phyloP scores from a whole-genome alignment of 2,329 filamentous ascomycete genomes.

The Waltergamsia citrina region DNA sequence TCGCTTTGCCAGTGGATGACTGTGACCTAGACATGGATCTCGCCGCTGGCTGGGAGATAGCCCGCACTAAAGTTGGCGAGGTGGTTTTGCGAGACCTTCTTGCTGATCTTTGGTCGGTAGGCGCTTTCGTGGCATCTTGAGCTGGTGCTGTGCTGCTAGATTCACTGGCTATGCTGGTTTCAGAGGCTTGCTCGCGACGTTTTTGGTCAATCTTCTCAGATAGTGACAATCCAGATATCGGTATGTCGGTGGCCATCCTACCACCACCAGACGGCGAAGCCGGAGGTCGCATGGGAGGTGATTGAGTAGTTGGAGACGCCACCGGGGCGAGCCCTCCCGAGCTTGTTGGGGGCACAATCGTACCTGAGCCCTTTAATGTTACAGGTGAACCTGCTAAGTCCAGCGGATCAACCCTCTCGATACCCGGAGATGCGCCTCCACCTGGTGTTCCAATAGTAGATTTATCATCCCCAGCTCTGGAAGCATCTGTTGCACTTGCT shows the following conservation, averaged over 20 bases:
- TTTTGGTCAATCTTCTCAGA: conserved; percentile 41
- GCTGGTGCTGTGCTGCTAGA: conserved; percentile 10
- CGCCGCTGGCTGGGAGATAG: conserved; percentile 42
- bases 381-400: conserved; percentile 33
- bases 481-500: conserved; percentile 15
- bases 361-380: conserved; percentile 10
- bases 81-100: conserved; percentile 34
- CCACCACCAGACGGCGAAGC: conserved; percentile 10
- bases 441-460: conserved; percentile 14
- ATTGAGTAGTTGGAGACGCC: conserved; percentile 2
- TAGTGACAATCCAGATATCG: conserved; percentile 17
- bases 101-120: conserved; percentile 24
- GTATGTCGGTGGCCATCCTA: conserved; percentile 9
- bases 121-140: conserved; percentile 13
- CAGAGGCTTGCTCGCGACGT: conserved; percentile 34
- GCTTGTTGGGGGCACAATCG: no score
- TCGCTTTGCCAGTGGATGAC: conserved; percentile 31
- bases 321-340: conserved; percentile 4
- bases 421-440: conserved; percentile 17
- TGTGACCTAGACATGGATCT: conserved; percentile 35
- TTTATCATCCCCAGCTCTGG: conserved; percentile 10
- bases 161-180: conserved; percentile 20
- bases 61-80: conserved; percentile 44
- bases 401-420: conserved; percentile 38
- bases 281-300: conserved; percentile 8